phyloP scores from a whole-genome alignment of 495 filamentous ascomycete species.

The Clohesyomyces aquaticus region DNA sequence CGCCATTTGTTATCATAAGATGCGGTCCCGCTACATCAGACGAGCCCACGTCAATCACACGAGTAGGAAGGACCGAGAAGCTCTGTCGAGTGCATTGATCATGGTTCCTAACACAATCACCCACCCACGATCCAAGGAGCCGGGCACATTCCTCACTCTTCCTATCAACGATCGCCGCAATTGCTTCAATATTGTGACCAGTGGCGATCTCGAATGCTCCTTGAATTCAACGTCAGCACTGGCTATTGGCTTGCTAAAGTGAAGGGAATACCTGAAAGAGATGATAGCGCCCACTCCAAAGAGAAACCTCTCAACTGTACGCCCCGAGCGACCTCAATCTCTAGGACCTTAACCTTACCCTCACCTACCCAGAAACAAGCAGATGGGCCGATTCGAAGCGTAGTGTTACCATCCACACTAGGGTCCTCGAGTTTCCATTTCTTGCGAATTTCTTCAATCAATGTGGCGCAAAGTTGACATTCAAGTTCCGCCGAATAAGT shows the following conservation, averaged over 20 bases:
- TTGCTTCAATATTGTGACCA: background rate
- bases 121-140: background rate
- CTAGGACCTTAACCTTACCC: background rate
- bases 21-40: background rate
- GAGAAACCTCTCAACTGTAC: background rate
- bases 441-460: background rate
- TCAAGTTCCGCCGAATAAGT: background rate
- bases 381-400: background rate
- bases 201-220: background rate
- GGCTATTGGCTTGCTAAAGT: no score
- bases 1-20: background rate
- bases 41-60: background rate
- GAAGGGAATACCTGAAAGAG: no score
- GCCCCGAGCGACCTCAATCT: background rate
- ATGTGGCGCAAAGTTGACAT: background rate
- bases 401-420: no score
- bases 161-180: background rate
- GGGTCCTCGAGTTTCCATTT: background rate
- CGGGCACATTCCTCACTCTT: background rate
- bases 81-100: background rate
- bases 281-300: no score
- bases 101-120: background rate
- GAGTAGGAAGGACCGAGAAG: background rate
- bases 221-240: no score
- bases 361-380: background rate